Conservation (phyloP, 495 filamentous ascomycete genomes). For the Penicillium argentinense region DNA sequence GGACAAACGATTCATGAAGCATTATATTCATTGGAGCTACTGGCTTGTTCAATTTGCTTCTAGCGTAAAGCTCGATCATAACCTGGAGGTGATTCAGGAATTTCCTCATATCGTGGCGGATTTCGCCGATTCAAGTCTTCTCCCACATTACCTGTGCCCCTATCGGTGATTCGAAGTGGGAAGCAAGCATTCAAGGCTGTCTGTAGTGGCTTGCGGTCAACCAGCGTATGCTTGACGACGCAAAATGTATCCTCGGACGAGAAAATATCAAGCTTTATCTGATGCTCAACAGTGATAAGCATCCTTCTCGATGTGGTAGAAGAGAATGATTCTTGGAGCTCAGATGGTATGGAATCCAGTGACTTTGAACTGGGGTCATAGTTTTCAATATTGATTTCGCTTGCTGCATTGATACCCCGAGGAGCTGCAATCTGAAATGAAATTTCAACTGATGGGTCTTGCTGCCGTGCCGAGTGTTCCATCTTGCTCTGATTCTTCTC, state of each 20-base stretch:
- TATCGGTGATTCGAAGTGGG: neutral
- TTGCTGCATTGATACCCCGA: neutral
- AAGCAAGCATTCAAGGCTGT: slow-evolving; percentile 3
- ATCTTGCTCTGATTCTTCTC: neutral
- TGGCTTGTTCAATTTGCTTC: too few species aligned
- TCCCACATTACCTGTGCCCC: neutral
- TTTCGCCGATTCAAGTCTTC: neutral
- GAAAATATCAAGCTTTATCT: slow-evolving; percentile 6
- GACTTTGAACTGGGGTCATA: neutral
- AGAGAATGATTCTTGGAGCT: neutral
- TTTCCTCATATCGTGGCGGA: slow-evolving; percentile 6
- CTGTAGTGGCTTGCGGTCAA: slow-evolving; percentile 3
- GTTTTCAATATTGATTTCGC: neutral
- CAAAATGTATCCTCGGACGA: slow-evolving; percentile 7
- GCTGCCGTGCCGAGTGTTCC: neutral
- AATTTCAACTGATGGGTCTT: slow-evolving; percentile 1
- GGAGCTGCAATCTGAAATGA: neutral
- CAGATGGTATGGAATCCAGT: neutral
- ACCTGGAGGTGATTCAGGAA: slow-evolving; percentile 4
- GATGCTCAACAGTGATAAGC: slow-evolving; percentile 5
- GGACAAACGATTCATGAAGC: too few species aligned
- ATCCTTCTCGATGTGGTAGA: neutral
- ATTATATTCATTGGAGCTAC: too few species aligned
- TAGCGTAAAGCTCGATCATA: too few species aligned
- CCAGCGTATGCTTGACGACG: slow-evolving; percentile 1